These are phyloP conservation scores for Solanum bukasovii DNA, from an alignment of 257 asterid species.

Conservation along the genomic window DNA sequence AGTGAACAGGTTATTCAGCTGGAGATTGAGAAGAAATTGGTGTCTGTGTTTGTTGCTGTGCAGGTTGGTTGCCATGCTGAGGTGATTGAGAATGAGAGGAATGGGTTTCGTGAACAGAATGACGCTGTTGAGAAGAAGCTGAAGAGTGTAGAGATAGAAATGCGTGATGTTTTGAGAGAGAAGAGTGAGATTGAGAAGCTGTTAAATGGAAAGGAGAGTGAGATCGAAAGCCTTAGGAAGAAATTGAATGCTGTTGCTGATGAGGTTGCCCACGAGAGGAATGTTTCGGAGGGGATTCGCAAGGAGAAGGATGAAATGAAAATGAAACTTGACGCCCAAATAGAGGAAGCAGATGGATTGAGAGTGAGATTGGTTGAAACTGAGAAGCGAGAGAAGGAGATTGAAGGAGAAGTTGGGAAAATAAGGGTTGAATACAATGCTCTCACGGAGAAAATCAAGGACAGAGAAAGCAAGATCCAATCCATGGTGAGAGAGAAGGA, in stretches of 20 bases:
- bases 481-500: conserved; percentile 21
- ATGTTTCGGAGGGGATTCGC: conserved; percentile 13
- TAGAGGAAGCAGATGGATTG: conserved; percentile 24
- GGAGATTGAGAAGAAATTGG: conserved; percentile 54
- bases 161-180: conserved; percentile 19
- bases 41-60: conserved; percentile 27
- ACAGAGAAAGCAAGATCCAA: conserved; percentile 28
- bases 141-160: conserved; percentile 34
- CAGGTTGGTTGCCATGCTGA: conserved; percentile 32
- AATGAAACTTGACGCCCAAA: conserved; percentile 22
- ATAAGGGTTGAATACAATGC: conserved; percentile 17
- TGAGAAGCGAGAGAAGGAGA: conserved; percentile 24
- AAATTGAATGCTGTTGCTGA: conserved; percentile 21
- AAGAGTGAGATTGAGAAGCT: conserved; percentile 23
- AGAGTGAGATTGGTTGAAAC: conserved; percentile 20
- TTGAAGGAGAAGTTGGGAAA: conserved; percentile 22
- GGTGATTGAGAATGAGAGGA: conserved; percentile 19
- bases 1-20: conserved; percentile 30
- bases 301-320: conserved; percentile 40
- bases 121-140: conserved; percentile 5
- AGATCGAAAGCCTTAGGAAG: conserved; percentile 24
- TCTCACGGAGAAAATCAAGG: conserved; percentile 24
- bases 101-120: conserved; percentile 2
- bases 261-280: conserved; percentile 29
- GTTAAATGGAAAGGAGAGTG: conserved; percentile 21